phyloP scores from a whole-genome alignment of 257 asterid genomes.

The Gentiana dahurica region DNA sequence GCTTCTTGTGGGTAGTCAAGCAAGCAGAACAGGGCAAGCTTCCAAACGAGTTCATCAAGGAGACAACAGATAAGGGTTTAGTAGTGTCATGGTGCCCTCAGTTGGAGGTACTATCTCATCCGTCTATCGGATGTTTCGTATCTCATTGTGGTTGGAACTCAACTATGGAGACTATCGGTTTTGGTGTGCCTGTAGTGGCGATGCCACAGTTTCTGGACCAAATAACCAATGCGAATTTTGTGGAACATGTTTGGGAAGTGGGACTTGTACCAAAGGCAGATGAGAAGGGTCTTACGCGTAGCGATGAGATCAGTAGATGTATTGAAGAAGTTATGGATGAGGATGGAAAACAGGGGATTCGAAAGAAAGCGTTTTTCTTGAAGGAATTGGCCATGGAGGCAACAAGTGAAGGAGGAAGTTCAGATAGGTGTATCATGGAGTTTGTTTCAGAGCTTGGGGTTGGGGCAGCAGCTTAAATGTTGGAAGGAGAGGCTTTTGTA shows the following conservation, averaged over 20 bases:
- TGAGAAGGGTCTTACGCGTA: slow-evolving; percentile 14
- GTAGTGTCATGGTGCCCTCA: slow-evolving; percentile 50
- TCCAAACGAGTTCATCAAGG: slow-evolving; percentile 16
- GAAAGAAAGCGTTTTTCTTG: slow-evolving; percentile 22
- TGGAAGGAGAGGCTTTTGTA: too few relatives aligned
- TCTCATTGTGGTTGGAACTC: slow-evolving; percentile 64
- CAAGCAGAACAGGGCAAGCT: slow-evolving; percentile 36
- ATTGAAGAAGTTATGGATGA: slow-evolving; percentile 29
- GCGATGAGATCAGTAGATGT: slow-evolving; percentile 32
- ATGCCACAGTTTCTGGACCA: slow-evolving; percentile 54
- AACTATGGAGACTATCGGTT: slow-evolving; percentile 34
- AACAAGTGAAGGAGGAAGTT: slow-evolving; percentile 33
- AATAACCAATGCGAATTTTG: slow-evolving; percentile 38
- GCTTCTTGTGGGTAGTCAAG: slow-evolving; percentile 52
- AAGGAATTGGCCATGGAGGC: slow-evolving; percentile 36
- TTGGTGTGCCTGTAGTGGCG: slow-evolving; percentile 46
- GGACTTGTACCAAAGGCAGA: slow-evolving; percentile 27
- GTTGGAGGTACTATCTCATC: slow-evolving; percentile 35
- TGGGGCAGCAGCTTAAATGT: not conserved
- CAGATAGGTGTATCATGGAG: slow-evolving; percentile 35
- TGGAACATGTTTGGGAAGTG: slow-evolving; percentile 40
- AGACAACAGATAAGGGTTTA: slow-evolving; percentile 25
- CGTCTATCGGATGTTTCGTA: slow-evolving; percentile 36
- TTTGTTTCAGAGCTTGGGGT: slow-evolving; percentile 17
- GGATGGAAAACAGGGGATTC: slow-evolving; percentile 23